Percentiles rank a stretch among this genome's conserved stretches.
Evolutionary conservation across 495 filamentous ascomycete species (phyloP).

Genomic region (Neurospora pannonica): DNA sequence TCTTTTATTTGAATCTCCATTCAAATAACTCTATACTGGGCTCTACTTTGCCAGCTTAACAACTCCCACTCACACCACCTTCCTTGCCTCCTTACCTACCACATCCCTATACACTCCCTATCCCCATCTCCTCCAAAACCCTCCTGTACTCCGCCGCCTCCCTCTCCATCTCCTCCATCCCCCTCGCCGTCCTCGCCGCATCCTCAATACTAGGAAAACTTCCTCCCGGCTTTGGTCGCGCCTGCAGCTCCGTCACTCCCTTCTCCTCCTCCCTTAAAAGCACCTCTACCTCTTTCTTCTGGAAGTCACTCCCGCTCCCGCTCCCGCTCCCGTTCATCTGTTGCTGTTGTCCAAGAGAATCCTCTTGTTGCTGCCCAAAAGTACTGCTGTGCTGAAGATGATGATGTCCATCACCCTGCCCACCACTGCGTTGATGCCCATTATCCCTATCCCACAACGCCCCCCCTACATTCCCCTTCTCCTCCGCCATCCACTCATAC

Average conservation of each 20-base stretch:
- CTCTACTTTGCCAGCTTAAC: not conserved
- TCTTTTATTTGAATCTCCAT: too few species aligned
- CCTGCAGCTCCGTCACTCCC: not conserved
- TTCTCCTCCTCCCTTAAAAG: not conserved
- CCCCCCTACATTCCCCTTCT: slow-evolving; percentile 74
- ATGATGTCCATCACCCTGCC: not conserved
- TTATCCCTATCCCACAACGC: slow-evolving; percentile 37
- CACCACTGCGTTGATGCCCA: too few species aligned
- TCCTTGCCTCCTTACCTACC: not conserved
- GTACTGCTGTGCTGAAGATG: not conserved
- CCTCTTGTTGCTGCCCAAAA: not conserved
- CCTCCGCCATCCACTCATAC: slow-evolving; percentile 73
- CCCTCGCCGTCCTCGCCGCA: slow-evolving; percentile 55
- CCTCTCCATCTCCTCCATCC: slow-evolving; percentile 63
- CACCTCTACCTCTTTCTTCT: not conserved
- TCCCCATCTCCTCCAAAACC: slow-evolving; percentile 27
- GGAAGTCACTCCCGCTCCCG: not conserved
- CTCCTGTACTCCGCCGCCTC: slow-evolving; percentile 61
- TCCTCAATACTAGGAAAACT: slow-evolving; percentile 53
- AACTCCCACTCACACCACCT: not conserved
- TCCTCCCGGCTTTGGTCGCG: slow-evolving; percentile 33
- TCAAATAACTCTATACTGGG: not conserved
- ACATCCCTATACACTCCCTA: not conserved
- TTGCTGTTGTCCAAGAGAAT: not conserved
- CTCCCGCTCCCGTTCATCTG: not conserved